Evolutionary conservation across 257 asterid genomes (phyloP).

Genomic region (Solanum microdontum): DNA sequence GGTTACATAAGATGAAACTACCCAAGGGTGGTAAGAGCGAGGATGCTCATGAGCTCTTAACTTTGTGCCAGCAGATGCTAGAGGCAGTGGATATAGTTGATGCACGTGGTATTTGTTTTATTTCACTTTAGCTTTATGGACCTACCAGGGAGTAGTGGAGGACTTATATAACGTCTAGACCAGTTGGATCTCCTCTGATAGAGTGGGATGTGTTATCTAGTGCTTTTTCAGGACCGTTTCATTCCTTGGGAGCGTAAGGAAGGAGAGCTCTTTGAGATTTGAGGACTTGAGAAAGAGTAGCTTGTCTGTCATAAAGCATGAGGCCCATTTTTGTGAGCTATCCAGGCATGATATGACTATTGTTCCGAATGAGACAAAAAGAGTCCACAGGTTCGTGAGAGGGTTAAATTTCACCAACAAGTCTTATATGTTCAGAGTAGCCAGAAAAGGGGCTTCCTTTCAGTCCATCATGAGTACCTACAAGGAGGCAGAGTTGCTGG

Average conservation of each 20-base stretch:
- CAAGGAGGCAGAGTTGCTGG: not conserved
- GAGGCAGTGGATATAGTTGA: not conserved
- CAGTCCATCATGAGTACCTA: not conserved
- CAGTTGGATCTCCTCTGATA: not conserved
- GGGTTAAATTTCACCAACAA: not conserved
- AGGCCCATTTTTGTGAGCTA: not conserved
- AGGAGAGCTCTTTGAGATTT: not conserved
- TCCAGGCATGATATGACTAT: not conserved
- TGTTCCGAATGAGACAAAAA: not conserved
- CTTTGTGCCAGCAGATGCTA: too few species aligned
- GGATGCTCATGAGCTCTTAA: not conserved
- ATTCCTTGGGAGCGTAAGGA: not conserved
- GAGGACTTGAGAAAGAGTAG: not conserved
- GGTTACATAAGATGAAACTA: not conserved
- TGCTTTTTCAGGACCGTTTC: not conserved
- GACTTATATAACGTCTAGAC: not conserved
- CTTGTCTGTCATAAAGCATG: too few species aligned
- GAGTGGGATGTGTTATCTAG: not conserved
- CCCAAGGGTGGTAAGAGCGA: not conserved
- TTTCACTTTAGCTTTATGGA: not conserved
- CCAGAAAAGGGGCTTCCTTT: not conserved
- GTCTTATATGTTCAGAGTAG: not conserved
- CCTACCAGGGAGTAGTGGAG: not conserved
- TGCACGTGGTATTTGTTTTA: not conserved
- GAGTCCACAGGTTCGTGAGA: not conserved